These are phyloP conservation scores for Rhynchosporium secalis DNA, from an alignment of 2,329 filamentous ascomycete species.

Conservation along the genomic window DNA sequence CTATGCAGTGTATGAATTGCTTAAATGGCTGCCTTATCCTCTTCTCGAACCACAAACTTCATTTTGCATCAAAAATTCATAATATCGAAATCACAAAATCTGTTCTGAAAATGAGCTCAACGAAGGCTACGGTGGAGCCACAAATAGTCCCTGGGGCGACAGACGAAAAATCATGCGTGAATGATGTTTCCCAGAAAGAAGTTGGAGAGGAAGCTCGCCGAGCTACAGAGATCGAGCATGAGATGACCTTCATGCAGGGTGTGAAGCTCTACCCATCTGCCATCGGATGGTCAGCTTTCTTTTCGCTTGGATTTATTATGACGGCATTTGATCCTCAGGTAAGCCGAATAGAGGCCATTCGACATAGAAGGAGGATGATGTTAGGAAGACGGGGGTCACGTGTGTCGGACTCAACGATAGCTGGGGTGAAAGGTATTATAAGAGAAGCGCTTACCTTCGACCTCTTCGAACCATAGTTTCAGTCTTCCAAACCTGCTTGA, in stretches of 20 bases:
- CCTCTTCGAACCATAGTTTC: too few relatives aligned
- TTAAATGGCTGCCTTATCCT: neutral
- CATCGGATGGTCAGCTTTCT: conserved; percentile 55
- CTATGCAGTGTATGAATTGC: neutral
- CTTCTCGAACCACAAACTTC: neutral
- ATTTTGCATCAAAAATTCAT: neutral
- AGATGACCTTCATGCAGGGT: conserved; percentile 20
- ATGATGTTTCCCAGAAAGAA: conserved; percentile 16
- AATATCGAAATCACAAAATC: neutral
- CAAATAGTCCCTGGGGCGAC: neutral
- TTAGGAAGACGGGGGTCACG: too few relatives aligned
- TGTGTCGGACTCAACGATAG: too few relatives aligned
- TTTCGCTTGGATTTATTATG: conserved; percentile 62
- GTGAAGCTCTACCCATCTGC: conserved; percentile 25
- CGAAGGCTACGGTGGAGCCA: neutral
- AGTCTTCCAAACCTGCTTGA: too few relatives aligned
- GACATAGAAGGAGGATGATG: too few relatives aligned
- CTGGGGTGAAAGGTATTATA: too few relatives aligned
- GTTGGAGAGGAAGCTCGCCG: conserved; percentile 21
- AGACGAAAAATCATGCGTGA: neutral
- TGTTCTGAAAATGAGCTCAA: neutral
- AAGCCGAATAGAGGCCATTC: too few relatives aligned
- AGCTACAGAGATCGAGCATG: conserved; percentile 27
- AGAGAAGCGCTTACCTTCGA: too few relatives aligned
- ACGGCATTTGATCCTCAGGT: conserved; percentile 46